Evolutionary conservation across 2,329 filamentous ascomycete genomes (phyloP), one percentile per base, ranked within the genome.

Genomic region (Clonostachys solani): DNA sequence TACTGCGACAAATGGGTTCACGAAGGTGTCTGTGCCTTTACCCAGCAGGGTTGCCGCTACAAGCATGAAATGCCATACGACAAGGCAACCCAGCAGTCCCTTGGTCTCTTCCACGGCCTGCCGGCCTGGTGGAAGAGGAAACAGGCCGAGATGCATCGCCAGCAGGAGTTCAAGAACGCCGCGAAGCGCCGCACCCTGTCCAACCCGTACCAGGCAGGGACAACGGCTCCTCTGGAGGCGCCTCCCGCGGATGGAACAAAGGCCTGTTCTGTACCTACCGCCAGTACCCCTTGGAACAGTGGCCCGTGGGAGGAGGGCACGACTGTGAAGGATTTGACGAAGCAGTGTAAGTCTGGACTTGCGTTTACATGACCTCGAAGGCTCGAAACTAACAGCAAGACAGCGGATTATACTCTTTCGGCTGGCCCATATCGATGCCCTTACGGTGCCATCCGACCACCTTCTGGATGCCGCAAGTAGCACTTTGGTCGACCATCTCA

Each of bases 1-100:
- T 95, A 87, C 65, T 96, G 91, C 67, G 89, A 90, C 49, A 89
- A 92, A 65, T 96, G 91, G 91, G 85, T 96, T 47, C 84, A 89
- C 56, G 85, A 87, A 49, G 91, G 90, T 17, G 82, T 88, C 40
- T 96, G 92, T 62, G 87, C 87, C 51, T 96, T 89, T 63, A 84
- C 80, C 5, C 89, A 95, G 62, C 85, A 92, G 59, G 91, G 92
- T 0, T 96, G 92, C 70, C 83, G 85, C 54, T 96, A 84, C 73
- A 92, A 91, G 69, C 92, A 96, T 63, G 88, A 94, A 62, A 95
- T 96, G 87, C 92, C 92, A 0, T 65, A 71, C 23, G 83, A 91
- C 53, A 73, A 74, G 44, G 69, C 73, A 0, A 87, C 83, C 1
- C 80, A 95, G 55, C 69, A 79, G 40, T 73, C 77, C 7, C 74